Evolutionary conservation across 2,329 filamentous ascomycete species (phyloP), one percentile per base, ranked within the genome.

Genomic region (Fusarium nematophilum): DNA sequence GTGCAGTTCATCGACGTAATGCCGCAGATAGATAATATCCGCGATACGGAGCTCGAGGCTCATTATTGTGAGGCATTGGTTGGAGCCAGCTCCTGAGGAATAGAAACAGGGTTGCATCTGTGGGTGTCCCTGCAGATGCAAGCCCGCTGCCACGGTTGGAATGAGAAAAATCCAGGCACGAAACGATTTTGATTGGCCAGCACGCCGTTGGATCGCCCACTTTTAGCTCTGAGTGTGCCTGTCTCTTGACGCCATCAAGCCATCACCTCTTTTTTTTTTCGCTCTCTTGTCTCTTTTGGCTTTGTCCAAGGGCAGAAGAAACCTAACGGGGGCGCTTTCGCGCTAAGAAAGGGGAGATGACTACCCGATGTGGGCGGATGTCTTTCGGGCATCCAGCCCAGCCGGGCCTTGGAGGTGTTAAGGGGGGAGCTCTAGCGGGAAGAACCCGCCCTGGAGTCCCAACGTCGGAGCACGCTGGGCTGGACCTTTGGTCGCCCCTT

Each of bases 271-370:
- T 37, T 27, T 15, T n/a, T n/a, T n/a, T n/a, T n/a, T n/a, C n/a
- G n/a, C n/a, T n/a, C 30, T 25, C 31, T 42, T 18, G 14, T 23
- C 55, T 37, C 40, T 44, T 25, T 38, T 4, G 31, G 49, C 36
- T 27, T 43, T 27, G 33, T 59, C 34, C 43, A 47, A n/a, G 40
- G 50, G 43, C 58, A 62, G 53, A 46, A 57, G 13, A 57, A 62
- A 59, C 33, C 52, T 47, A 47, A 49, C 59, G 55, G 36, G 58
- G 18, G 31, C 44, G n/a, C n/a, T n/a, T n/a, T 45, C 45, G 13
- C 9, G n/a, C 54, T 63, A 62, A 48, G 44, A 61, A 56, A 63
- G 21, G 55, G 59, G 59, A 64, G 55, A 63, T 57, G 46, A 61
- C 38, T 64, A 48, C 60, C 59, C 56, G 26, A 64, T 53, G 59